Conservation (phyloP, 495 filamentous ascomycete species). For the Aspergillus sclerotiicarbonarius region DNA sequence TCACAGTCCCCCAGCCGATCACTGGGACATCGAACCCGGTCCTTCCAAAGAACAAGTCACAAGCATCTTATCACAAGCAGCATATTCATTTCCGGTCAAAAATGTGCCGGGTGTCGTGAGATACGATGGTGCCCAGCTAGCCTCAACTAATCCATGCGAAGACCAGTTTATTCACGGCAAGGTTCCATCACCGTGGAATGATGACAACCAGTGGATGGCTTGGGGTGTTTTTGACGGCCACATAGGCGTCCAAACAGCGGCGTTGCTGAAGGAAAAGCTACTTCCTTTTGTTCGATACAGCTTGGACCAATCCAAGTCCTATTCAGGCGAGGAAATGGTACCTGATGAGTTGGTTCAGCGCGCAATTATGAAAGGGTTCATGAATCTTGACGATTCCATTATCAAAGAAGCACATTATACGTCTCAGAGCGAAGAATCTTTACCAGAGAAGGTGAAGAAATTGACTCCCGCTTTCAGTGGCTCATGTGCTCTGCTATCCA, state of each 20-base stretch:
- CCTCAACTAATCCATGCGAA: conserved; percentile 48
- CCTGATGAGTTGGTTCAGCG: conserved; percentile 32
- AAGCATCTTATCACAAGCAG: conserved; percentile 23
- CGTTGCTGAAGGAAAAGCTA: conserved; percentile 38
- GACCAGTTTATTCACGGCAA: conserved; percentile 46
- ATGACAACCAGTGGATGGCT: conserved; percentile 43
- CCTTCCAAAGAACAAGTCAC: conserved; percentile 28
- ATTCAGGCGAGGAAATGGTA: conserved; percentile 5
- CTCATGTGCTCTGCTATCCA: conserved; percentile 58
- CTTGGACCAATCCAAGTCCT: conserved; percentile 24
- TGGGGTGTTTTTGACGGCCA: conserved; percentile 54
- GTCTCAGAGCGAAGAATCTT: conserved; percentile 18
- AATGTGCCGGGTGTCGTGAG: conserved; percentile 31
- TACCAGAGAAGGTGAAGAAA: conserved; percentile 32
- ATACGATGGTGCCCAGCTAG: conserved; percentile 47
- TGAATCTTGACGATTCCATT: conserved; percentile 49
- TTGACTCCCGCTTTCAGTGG: conserved; percentile 50
- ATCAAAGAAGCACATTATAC: conserved; percentile 38
- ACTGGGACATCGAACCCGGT: conserved; percentile 11
- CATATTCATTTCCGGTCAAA: conserved; percentile 30
- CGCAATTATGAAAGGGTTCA: conserved; percentile 48
- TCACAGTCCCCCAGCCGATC: conserved; percentile 15
- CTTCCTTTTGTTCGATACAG: conserved; percentile 40
- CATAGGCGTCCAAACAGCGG: conserved; percentile 43
- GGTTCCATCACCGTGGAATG: conserved; percentile 37